These are phyloP conservation scores for Rhynchospora breviuscula DNA, from an alignment of 176 grass and related monocot species.

Conservation along the genomic window DNA sequence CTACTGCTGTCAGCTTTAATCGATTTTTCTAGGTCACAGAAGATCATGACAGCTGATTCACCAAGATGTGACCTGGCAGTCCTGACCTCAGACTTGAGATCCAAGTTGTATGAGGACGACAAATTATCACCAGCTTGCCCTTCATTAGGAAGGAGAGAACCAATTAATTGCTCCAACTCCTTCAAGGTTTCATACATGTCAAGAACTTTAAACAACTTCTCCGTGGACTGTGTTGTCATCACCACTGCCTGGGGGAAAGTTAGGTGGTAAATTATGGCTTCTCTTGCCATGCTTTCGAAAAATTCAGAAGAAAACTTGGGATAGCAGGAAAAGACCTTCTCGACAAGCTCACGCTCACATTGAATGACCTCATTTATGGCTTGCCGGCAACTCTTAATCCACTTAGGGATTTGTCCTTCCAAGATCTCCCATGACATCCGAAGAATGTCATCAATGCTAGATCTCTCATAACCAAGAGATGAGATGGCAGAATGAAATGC, in stretches of 20 bases:
- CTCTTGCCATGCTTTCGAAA: constrained; percentile 11
- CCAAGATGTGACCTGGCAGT: constrained; percentile 41
- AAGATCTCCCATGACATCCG: constrained; percentile 67
- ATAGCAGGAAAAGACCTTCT: constrained; percentile 39
- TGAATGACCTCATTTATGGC: constrained; percentile 34
- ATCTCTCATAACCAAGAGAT: constrained; percentile 64
- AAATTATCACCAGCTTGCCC: background rate
- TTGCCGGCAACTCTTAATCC: constrained; percentile 64
- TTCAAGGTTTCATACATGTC: constrained; percentile 88
- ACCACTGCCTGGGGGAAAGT: constrained; percentile 64
- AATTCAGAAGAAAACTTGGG: background rate
- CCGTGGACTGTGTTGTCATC: constrained; percentile 51
- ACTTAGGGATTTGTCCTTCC: constrained; percentile 53
- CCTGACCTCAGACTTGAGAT: constrained; percentile 45
- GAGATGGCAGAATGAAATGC: constrained; percentile 44
- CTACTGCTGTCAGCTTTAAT: constrained; percentile 59
- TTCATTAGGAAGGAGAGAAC: constrained; percentile 10
- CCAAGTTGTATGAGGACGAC: background rate
- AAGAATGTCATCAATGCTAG: constrained; percentile 66
- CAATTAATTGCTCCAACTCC: constrained; percentile 37
- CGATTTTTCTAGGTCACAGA: constrained; percentile 80
- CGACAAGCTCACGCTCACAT: constrained; percentile 51
- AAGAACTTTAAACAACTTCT: constrained; percentile 97
- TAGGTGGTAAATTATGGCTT: constrained; percentile 51
- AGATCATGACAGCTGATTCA: constrained; percentile 58